Conservation (phyloP, 2,329 filamentous ascomycete genomes). For the Fusarium ambrosium region DNA sequence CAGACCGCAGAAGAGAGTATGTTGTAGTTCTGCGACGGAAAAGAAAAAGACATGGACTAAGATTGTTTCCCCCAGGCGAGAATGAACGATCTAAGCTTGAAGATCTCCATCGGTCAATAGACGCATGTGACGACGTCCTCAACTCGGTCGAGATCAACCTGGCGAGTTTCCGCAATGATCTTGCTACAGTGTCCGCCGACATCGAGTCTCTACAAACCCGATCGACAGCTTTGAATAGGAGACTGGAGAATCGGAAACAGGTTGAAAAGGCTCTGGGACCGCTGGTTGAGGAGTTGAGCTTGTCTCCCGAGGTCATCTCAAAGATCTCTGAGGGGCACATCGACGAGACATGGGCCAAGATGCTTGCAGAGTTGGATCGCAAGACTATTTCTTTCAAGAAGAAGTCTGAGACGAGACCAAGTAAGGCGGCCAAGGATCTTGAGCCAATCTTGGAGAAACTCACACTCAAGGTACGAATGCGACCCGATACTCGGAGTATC, state of each 20-base stretch:
- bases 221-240: conserved; percentile 84
- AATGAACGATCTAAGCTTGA: conserved; percentile 87
- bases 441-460: conserved; percentile 88
- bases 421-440: conserved; percentile 86
- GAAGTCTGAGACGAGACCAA: conserved; percentile 70
- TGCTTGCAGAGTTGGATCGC: conserved; percentile 86
- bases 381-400: conserved; percentile 79
- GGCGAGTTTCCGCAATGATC: conserved; percentile 91
- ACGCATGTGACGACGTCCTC: conserved; percentile 91
- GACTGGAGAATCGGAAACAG: conserved; percentile 88
- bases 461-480: conserved; percentile 75
- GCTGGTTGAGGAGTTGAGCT: conserved; percentile 90
- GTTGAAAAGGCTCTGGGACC: conserved; percentile 91
- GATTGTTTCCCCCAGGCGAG: conserved; percentile 68
- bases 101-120: conserved; percentile 89
- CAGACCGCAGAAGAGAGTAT: conserved; percentile 81
- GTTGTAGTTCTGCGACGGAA: conserved; percentile 43
- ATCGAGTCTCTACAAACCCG: conserved; percentile 93
- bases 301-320: conserved; percentile 85
- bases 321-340: conserved; percentile 91
- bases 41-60: neutral
- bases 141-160: conserved; percentile 94
- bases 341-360: conserved; percentile 89
- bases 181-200: conserved; percentile 91
- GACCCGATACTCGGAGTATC: neutral